phyloP scores from a whole-genome alignment of 306 rosid genomes.

The Rosa multiflora region DNA sequence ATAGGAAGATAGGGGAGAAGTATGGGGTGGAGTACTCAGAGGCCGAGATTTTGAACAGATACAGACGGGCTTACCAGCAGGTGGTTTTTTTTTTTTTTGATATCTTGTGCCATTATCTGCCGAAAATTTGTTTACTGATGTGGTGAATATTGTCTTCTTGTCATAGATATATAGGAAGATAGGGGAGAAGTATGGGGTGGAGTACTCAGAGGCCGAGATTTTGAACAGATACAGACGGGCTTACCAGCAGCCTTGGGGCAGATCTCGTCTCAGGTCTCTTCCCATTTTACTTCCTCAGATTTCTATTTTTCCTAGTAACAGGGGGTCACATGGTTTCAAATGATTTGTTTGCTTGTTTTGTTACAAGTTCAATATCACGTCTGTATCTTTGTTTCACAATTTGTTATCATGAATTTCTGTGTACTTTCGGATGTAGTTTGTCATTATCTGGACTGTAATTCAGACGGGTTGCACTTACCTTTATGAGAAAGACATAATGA shows the following conservation, averaged over 20 bases:
- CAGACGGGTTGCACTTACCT: neutral
- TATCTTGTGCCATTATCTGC: neutral
- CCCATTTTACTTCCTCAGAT: conserved; percentile 2
- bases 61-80: conserved; percentile 83
- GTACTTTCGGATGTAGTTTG: neutral
- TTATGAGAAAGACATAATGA: neutral
- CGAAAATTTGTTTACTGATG: neutral
- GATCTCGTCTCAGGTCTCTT: conserved; percentile 85
- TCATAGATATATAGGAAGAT: conserved; percentile 70
- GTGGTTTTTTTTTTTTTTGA: neutral
- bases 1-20: conserved; percentile 78
- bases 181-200: conserved; percentile 91
- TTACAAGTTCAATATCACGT: neutral
- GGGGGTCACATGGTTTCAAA: neutral
- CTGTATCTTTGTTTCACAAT: neutral
- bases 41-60: conserved; percentile 76
- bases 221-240: conserved; percentile 85
- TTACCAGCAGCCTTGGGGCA: conserved; percentile 90
- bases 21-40: conserved; percentile 89
- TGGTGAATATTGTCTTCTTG: neutral
- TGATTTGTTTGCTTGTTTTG: neutral
- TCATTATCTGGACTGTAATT: neutral
- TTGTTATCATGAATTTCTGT: neutral
- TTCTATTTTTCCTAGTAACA: neutral
- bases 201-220: conserved; percentile 83